Percentiles rank a stretch among this genome's conserved stretches.
These are phyloP conservation scores for Diplogelasinospora grovesii DNA, from an alignment of 495 filamentous ascomycete genomes.

Conservation along the genomic window DNA sequence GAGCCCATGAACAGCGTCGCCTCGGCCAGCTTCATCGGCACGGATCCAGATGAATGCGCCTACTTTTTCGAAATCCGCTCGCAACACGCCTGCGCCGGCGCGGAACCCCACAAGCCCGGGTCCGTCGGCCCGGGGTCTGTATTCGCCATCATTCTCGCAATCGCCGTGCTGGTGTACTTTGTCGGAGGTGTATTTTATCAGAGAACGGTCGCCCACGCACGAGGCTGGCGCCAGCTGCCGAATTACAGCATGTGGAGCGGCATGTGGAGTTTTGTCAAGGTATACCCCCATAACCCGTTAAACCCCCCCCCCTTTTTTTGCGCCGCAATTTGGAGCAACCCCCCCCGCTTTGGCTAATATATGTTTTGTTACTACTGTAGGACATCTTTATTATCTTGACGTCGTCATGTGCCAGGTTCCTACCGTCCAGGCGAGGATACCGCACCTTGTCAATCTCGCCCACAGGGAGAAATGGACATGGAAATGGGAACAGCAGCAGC, in stretches of 20 bases:
- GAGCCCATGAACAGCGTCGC: conserved; percentile 54
- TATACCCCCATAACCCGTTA: conserved; percentile 41
- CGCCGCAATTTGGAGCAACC: neutral
- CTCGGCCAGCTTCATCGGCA: conserved; percentile 74
- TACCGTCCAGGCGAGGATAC: conserved; percentile 60
- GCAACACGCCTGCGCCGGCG: conserved; percentile 67
- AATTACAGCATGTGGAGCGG: conserved; percentile 91
- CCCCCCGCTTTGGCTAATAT: neutral
- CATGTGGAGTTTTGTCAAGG: conserved; percentile 75
- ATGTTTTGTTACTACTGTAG: conserved; percentile 34
- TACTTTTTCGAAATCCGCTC: conserved; percentile 97
- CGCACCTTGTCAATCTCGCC: conserved; percentile 46
- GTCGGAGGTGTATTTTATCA: conserved; percentile 93
- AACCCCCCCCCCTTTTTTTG: neutral
- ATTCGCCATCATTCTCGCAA: conserved; percentile 84
- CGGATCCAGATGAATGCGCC: conserved; percentile 79
- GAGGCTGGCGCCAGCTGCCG: conserved; percentile 92
- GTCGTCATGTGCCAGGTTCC: conserved; percentile 63
- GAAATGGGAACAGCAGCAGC: too few species aligned
- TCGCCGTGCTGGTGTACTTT: conserved; percentile 81
- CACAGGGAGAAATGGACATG: conserved; percentile 37
- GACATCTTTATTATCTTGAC: conserved; percentile 76
- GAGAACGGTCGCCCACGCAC: conserved; percentile 86
- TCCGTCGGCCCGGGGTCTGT: conserved; percentile 79
- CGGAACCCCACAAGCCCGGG: conserved; percentile 52